phyloP scores from a whole-genome alignment of 768 basidiomycete genomes.

The Tulasnella calospora region DNA sequence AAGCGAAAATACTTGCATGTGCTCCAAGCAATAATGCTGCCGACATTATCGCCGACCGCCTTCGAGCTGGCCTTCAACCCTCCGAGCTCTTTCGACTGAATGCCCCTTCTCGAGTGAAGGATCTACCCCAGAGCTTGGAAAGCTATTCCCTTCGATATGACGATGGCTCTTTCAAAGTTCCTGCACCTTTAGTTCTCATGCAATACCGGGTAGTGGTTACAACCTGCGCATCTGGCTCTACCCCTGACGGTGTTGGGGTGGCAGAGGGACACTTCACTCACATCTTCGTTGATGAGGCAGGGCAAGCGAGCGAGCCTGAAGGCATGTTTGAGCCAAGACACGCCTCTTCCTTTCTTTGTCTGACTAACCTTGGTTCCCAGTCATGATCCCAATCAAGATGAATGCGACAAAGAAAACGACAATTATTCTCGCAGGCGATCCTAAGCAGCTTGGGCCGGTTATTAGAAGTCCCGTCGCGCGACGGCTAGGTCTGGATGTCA shows the following conservation, averaged over 20 bases:
- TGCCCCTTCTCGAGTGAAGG: slow-evolving; percentile 24
- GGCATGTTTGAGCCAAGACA: slow-evolving; percentile 30
- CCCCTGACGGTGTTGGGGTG: slow-evolving; percentile 53
- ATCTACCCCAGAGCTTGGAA: not conserved
- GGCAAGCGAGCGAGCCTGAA: slow-evolving; percentile 67
- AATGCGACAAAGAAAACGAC: slow-evolving; percentile 52
- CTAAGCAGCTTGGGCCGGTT: slow-evolving; percentile 66
- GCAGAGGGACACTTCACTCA: slow-evolving; percentile 59
- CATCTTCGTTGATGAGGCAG: slow-evolving; percentile 68
- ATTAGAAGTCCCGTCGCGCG: slow-evolving; percentile 55
- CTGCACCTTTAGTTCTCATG: slow-evolving; percentile 39
- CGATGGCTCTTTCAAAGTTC: slow-evolving; percentile 33
- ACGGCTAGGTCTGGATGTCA: slow-evolving; percentile 53
- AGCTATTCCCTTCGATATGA: not conserved
- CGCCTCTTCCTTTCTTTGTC: slow-evolving; percentile 45
- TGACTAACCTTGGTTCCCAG: slow-evolving; percentile 51
- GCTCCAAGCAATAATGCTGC: slow-evolving; percentile 17
- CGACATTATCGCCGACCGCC: slow-evolving; percentile 26
- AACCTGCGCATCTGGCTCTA: slow-evolving; percentile 60
- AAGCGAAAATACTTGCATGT: slow-evolving; percentile 14
- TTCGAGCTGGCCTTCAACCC: not conserved
- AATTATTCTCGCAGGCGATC: slow-evolving; percentile 62
- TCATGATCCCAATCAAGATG: slow-evolving; percentile 57
- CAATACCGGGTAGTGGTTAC: slow-evolving; percentile 54
- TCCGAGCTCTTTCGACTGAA: slow-evolving; percentile 28